Base-by-base conservation (phyloP, 2,329 filamentous ascomycete genomes). In the Trichoderma hamatum region DNA sequence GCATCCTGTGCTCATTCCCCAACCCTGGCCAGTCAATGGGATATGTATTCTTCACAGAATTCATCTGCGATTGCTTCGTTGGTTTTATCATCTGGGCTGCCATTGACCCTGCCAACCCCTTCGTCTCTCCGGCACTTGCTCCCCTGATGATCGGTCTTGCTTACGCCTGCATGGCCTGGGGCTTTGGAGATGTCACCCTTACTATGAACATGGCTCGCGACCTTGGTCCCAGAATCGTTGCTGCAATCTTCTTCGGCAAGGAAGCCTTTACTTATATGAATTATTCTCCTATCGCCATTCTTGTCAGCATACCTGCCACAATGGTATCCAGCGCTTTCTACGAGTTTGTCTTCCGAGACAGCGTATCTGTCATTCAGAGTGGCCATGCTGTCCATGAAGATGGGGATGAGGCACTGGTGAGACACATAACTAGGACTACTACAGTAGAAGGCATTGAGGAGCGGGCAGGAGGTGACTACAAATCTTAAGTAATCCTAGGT, bases 41-140 rank as follows among this genome's bases (percentile, higher is more conserved):
- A 16, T 88, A 84, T 73, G 74, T 89, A 0, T 86, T 89, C 77
- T 75, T 88, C 64, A 84, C 84, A 69, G 87, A 89, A 73, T 89
- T 86, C 74, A 87, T 89, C 72, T 85, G 86, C 32, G 84, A 86
- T 73, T 79, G 77, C 67, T 88, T 88, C 76, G 84, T 89, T 67
- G 84, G 82, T 32, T 80, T 88, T 69, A 77, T 88, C 16, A 88
- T 89, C 74, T 89, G 86, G 86, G 82, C 86, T 9, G 80, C 79
- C 56, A 79, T 88, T 36, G 87, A 89, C 75, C 85, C 85, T 0
- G 84, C 85, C 13, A 89, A 89, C 75, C 86, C 86, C 0, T 88
- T 88, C 74, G 79, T 88, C 30, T 76, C 81, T 9, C 80, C 85
- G 6, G 68, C 77, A 11, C 76, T 77, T 28, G 83, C 82, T 1